Conservation (phyloP, 2,329 filamentous ascomycete genomes). For the Colletotrichum plurivorum region DNA sequence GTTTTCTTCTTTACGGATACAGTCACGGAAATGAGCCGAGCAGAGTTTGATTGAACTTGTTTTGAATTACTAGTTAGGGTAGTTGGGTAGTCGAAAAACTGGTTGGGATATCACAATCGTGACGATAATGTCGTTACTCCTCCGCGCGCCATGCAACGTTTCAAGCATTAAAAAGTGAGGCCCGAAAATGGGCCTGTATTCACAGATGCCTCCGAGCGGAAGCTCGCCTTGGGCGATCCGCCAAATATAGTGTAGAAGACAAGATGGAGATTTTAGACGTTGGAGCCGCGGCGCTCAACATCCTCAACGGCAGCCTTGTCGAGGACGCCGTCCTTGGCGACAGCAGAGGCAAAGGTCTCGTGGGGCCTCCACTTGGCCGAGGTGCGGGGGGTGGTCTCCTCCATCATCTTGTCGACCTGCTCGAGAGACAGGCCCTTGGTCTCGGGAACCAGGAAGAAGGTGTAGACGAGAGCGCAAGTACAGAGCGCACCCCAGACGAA, state of each 20-base stretch:
- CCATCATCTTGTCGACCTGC: slow-evolving; percentile 90
- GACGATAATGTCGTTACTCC: slow-evolving; percentile 19
- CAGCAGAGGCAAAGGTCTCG: slow-evolving; percentile 74
- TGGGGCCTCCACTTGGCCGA: slow-evolving; percentile 83
- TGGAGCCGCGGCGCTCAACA: slow-evolving; percentile 49
- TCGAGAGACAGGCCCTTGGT: slow-evolving; percentile 84
- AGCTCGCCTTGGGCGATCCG: slow-evolving; percentile 12
- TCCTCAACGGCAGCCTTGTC: slow-evolving; percentile 48
- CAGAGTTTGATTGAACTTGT: slow-evolving; percentile 2
- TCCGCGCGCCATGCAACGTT: slow-evolving; percentile 37
- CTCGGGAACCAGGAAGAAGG: slow-evolving; percentile 82
- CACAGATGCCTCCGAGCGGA: slow-evolving; percentile 18
- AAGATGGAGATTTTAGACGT: slow-evolving; percentile 46
- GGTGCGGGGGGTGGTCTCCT: slow-evolving; percentile 84
- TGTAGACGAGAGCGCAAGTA: slow-evolving; percentile 71
- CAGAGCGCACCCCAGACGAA: slow-evolving; percentile 83
- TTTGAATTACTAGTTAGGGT: slow-evolving; percentile 24
- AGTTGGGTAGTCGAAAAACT: slow-evolving; percentile 8
- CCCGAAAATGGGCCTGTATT: slow-evolving; percentile 16
- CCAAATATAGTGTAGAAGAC: slow-evolving; percentile 27
- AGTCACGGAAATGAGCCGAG: slow-evolving; percentile 28
- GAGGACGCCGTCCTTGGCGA: slow-evolving; percentile 53
- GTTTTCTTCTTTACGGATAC: background rate
- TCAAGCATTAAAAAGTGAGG: slow-evolving; percentile 32
- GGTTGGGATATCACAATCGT: slow-evolving; percentile 28